These are phyloP conservation scores for Gigaspora rosea DNA, from an alignment of 192 early-diverging fungal species.

Conservation along the genomic window DNA sequence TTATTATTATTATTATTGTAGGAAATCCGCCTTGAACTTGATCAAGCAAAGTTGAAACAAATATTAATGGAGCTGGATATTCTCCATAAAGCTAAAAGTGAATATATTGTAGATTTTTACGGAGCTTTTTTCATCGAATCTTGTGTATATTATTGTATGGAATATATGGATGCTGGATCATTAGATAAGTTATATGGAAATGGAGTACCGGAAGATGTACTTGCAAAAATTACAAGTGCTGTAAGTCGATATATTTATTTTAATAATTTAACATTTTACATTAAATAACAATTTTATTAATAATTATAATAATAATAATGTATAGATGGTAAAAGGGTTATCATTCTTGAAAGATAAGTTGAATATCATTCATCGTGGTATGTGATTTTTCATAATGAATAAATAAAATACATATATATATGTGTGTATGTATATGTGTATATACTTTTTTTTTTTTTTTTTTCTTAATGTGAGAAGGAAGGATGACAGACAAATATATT, in stretches of 20 bases:
- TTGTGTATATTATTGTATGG: slow-evolving; percentile 98
- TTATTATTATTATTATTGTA: too few relatives aligned
- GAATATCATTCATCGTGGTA: slow-evolving; percentile 85
- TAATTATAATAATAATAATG: neutral
- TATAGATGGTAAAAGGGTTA: slow-evolving; percentile 78
- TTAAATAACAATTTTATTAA: neutral
- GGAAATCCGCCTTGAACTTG: slow-evolving; percentile 92
- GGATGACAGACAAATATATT: neutral
- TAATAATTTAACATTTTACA: neutral
- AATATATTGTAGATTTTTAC: slow-evolving; percentile 97
- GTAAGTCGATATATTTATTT: slow-evolving; percentile 41
- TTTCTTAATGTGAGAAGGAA: neutral
- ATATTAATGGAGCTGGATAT: slow-evolving; percentile 97
- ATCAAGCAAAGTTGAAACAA: slow-evolving; percentile 84
- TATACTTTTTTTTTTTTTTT: neutral
- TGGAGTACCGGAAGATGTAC: slow-evolving; percentile 79
- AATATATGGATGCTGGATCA: slow-evolving; percentile 98
- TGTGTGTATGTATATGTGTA: neutral
- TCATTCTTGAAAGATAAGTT: slow-evolving; percentile 86
- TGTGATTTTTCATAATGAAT: neutral
- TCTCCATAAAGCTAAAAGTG: slow-evolving; percentile 81
- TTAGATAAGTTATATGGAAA: slow-evolving; percentile 80
- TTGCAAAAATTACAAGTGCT: slow-evolving; percentile 73
- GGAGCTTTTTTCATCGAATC: slow-evolving; percentile 95
- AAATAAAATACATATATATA: neutral